Base-by-base conservation (phyloP, 2,329 filamentous ascomycete species). In the Fusarium sp. region DNA sequence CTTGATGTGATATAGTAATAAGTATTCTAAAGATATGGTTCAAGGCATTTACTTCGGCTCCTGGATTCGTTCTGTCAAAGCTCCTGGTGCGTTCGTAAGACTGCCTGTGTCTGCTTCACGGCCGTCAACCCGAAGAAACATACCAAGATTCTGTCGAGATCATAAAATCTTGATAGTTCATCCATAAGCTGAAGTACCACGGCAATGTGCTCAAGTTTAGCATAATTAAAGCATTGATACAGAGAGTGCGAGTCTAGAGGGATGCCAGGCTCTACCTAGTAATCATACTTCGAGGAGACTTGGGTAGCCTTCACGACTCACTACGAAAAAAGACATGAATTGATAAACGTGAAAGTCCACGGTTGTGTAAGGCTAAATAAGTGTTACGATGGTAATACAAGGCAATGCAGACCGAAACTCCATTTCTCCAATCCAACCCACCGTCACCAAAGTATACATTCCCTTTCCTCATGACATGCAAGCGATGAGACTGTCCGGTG, bases 381-480 rank as follows among this genome's bases (percentile, higher is more conserved):
- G 42, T 48, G 50, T 64, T 67, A 74, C 50, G 71, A 32, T 72
- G 59, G 65, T 74, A 64, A 61, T 74, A 74, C 72, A 75, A 72
- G 57, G 63, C 56, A 69, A 48, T 62, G 45, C 24, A 65, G 62
- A 44, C 63, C 72, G 68, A 51, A 74, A 74, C 72, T 72, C 72
- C 72, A 69, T 66, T 58, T 72, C 69, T 59, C 69, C 69, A 62
- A 39, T 72, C 38, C 60, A 57, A 32, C 66, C 38, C 60, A 57
- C 56, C 56, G 13, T 68, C 57, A 58, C 59, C 60, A 60, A 60
- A 65, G 62, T 57, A 62, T 71, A 74, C 71, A 66, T 75, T 66
- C 59, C 66, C 63, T 69, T 63, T 75, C 63, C 72, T 59, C 63
- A 69, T 72, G 64, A 50, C 72, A 72, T 75, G 71, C 67, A 74